Evolutionary conservation across 23 red algal species (phyloP), one percentile per base, ranked within the genome.

Genomic region (Agarophyton chilense): DNA sequence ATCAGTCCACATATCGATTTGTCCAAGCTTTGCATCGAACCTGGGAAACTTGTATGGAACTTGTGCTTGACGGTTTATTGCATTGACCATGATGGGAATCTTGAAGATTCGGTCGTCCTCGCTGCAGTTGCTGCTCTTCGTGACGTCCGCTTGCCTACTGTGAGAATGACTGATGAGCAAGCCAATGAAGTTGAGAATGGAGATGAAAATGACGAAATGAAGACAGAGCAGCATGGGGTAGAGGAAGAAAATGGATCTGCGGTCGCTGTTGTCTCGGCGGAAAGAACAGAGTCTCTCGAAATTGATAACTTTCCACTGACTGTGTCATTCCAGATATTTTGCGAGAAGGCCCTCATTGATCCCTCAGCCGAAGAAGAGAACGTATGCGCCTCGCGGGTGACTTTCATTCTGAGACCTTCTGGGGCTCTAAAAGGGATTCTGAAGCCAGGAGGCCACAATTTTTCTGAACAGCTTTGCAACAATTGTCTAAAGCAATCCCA

Each of bases 51-150:
- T 4, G 88, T 82, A 1, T 91, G 88, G 88, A 60, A 68, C 36
- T 43, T 91, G 28, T 38, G 36, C 45, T 21, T 91, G 45, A 82
- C 88, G 11, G 61, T 91, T 28, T 91, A 91, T 35, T 72, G 58
- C 60, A 46, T 91, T 58, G 88, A 91, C 45, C 55, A 91, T 60
- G 88, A 91, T 57, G 88, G 88, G n/a, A 91, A 91, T 53, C 19
- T 82, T 45, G 75, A 82, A 57, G 88, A 91, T 47, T 74, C 74
- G 24, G 58, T 72, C n/a, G 31, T 91, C 6, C 26, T 91, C 12
- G 88, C 65, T 14, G 88, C 75, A 18, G 65, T 91, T 70, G 88
- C 88, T 14, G 88, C 88, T 16, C 18, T 91, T 38, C 55, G 46
- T 17, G 33, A 91, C 38, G 77, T 82, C 14, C 74, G 45, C 21